A percentile compares a stretch with the other conserved stretches of the same genome.
Conservation (phyloP, 345 rosid species). For the Passiflora organensis region DNA sequence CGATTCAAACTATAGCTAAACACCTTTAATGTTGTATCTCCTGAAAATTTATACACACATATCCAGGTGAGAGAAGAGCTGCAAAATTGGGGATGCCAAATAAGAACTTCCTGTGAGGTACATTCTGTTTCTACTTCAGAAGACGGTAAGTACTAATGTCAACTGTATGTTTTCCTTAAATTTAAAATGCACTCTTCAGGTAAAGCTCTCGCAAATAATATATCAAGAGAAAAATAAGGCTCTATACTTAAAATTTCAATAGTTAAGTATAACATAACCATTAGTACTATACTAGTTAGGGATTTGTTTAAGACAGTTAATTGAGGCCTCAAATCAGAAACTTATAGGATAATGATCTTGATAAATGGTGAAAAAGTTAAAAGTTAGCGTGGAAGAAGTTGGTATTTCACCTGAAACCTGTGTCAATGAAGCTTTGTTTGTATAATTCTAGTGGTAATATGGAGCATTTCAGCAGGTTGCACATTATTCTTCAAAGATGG, state of each 20-base stretch:
- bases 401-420: background rate
- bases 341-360: background rate
- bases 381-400: too few relatives aligned
- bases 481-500: constrained; percentile 45
- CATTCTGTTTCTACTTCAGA: constrained; percentile 41
- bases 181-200: too few relatives aligned
- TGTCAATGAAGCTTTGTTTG: background rate
- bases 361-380: too few relatives aligned
- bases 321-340: background rate
- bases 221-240: too few relatives aligned
- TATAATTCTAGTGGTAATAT: constrained; percentile 1
- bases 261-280: too few relatives aligned
- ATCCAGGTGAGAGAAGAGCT: constrained; percentile 59
- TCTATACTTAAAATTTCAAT: too few relatives aligned
- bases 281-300: too few relatives aligned
- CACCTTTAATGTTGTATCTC: too few relatives aligned
- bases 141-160: constrained; percentile 31
- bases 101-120: constrained; percentile 54
- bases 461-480: constrained; percentile 36
- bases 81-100: constrained; percentile 57
- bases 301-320: too few relatives aligned
- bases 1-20: too few relatives aligned
- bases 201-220: too few relatives aligned
- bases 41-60: too few relatives aligned
- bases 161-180: background rate